Evolutionary conservation across 2,329 filamentous ascomycete genomes (phyloP), one percentile per base, ranked within the genome.

Genomic region (Neoarthrinium moseri): DNA sequence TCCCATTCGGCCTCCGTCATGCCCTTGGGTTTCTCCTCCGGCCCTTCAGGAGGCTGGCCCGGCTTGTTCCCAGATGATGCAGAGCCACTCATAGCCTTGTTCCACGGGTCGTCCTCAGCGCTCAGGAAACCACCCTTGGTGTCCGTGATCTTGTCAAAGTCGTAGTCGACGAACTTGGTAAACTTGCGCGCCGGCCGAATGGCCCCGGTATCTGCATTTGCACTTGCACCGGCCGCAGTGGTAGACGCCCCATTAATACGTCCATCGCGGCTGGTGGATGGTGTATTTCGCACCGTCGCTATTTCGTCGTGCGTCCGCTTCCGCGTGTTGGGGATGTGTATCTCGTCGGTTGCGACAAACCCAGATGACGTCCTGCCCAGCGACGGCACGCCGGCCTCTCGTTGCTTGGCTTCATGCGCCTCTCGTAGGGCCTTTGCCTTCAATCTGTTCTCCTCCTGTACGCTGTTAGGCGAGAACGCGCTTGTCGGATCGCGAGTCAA

Each of bases 111-210:
- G 61, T 99, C 94, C 51, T 92, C 88, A 1, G 81, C 79, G n/a
- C 86, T 88, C 53, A 99, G 69, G 67, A 99, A 99, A 1, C 94
- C 94, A 51, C 94, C 94, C 63, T 96, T 96, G 1, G 92, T 97
- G 65, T 99, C 94, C 6, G 87, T 95, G 91, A 99, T 97, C 69
- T 92, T 87, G 63, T 88, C 92, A 69, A 99, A 94, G 66, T 99
- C 94, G 70, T 96, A 97, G 62, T 99, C 94, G 60, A 99, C 91
- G 63, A 87, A 97, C 65, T 94, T 92, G 50, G 88, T 83, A 56
- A 97, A 96, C 61, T 95, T 96, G 59, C 84, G 81, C 37, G 89
- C 89, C 1, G 92, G 86, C 45, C 83, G 84, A 40, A 95, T 84
- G 5, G 70, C 64, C 36, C 62, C 56, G 18, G 51, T 63, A 1